Percentiles rank a stretch among this genome's conserved stretches.
Conservation (phyloP, 2,329 filamentous ascomycete genomes). For the Botrytis sinoallii region DNA sequence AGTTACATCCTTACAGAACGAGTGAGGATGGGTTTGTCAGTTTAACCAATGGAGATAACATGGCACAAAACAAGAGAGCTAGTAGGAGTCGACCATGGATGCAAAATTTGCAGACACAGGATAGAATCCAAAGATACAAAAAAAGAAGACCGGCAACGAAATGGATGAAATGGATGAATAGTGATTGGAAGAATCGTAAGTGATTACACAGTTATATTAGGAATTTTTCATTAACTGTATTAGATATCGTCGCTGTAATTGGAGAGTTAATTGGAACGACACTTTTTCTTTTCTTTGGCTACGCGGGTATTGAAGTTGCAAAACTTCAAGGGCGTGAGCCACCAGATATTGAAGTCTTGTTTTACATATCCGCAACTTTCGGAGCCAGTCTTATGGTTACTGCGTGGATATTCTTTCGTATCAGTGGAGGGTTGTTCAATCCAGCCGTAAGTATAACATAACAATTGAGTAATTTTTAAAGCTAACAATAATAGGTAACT, state of each 20-base stretch:
- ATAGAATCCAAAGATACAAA: background rate
- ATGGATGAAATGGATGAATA: conserved; percentile 20
- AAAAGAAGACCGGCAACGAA: background rate
- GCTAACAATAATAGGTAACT: conserved; percentile 31
- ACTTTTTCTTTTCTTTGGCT: conserved; percentile 40
- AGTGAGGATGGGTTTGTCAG: background rate
- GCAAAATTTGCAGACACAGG: conserved; percentile 10
- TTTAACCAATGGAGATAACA: background rate
- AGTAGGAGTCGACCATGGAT: conserved; percentile 13
- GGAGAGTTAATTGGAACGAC: conserved; percentile 39
- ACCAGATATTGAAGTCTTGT: conserved; percentile 37
- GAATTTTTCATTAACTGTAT: background rate
- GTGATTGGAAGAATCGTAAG: conserved; percentile 27
- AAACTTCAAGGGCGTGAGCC: conserved; percentile 23
- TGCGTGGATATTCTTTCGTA: conserved; percentile 53
- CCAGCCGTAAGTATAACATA: conserved; percentile 38
- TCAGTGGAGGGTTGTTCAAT: conserved; percentile 52
- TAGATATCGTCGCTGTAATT: conserved; percentile 33
- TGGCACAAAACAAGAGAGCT: background rate
- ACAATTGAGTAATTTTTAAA: background rate
- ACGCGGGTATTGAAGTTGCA: conserved; percentile 34
- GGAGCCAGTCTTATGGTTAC: conserved; percentile 47
- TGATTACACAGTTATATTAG: background rate
- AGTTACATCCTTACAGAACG: conserved; percentile 1
- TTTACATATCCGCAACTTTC: conserved; percentile 39